phyloP scores from a whole-genome alignment of 1,284 basidiomycete species.

The Pseudozyma sp. region DNA sequence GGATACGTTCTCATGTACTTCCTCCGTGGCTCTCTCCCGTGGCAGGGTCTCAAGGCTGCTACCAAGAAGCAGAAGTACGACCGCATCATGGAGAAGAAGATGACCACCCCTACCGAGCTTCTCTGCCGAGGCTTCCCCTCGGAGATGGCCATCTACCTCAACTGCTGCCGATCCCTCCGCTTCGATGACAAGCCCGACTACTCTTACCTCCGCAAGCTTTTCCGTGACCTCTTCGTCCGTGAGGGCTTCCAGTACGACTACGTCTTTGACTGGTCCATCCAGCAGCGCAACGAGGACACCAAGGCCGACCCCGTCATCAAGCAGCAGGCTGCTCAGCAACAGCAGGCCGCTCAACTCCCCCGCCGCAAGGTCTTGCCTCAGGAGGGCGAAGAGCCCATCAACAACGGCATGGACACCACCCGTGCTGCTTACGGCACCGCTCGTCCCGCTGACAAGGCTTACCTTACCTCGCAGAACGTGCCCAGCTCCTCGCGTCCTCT shows the following conservation, averaged over 20 bases:
- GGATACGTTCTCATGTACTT: constrained; percentile 70
- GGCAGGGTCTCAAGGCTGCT: constrained; percentile 69
- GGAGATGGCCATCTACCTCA: constrained; percentile 70
- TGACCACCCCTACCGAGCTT: constrained; percentile 69
- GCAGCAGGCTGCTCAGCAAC: constrained; percentile 48
- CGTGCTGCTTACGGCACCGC: constrained; percentile 51
- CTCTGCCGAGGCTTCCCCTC: constrained; percentile 69
- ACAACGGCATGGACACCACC: constrained; percentile 56
- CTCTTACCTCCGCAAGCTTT: constrained; percentile 69
- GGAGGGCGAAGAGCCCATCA: constrained; percentile 52
- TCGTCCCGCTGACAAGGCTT: constrained; percentile 50
- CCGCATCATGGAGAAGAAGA: constrained; percentile 70
- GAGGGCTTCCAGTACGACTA: constrained; percentile 70
- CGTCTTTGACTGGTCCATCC: constrained; percentile 69
- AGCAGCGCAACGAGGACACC: constrained; percentile 63
- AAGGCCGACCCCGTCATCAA: constrained; percentile 51
- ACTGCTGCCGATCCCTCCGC: constrained; percentile 69
- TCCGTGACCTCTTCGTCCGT: constrained; percentile 70
- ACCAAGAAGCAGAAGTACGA: constrained; percentile 70
- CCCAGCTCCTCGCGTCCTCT: constrained; percentile 44
- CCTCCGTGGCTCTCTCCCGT: constrained; percentile 67
- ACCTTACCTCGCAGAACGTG: constrained; percentile 49
- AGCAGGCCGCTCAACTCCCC: constrained; percentile 61
- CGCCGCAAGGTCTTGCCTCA: constrained; percentile 66
- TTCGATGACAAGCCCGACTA: constrained; percentile 70